A percentile compares a stretch with the other conserved stretches of the same genome.
phyloP scores from a whole-genome alignment of 2,329 filamentous ascomycete species.

The Penicillium sclerotigenum region DNA sequence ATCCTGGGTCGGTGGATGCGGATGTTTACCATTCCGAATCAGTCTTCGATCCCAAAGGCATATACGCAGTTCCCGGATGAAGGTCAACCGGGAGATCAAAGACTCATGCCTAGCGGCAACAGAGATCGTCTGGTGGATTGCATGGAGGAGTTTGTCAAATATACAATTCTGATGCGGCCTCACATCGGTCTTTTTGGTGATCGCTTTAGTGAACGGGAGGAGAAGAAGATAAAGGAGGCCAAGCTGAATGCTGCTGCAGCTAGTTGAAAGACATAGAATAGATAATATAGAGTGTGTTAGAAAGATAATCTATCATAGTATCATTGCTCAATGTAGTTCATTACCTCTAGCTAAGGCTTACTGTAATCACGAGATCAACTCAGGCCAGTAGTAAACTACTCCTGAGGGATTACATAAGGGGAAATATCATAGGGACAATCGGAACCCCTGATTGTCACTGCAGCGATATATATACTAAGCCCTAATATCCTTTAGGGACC shows the following conservation, averaged over 20 bases:
- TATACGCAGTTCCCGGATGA: slow-evolving; percentile 61
- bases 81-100: slow-evolving; percentile 45
- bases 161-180: slow-evolving; percentile 62
- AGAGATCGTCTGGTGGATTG: slow-evolving; percentile 62
- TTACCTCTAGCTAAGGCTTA: too few species aligned
- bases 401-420: too few species aligned
- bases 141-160: slow-evolving; percentile 70
- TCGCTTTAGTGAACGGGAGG: slow-evolving; percentile 58
- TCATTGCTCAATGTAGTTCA: background rate
- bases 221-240: slow-evolving; percentile 25
- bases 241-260: background rate
- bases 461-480: too few species aligned
- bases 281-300: background rate
- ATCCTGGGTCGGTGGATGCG: slow-evolving; percentile 68
- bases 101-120: slow-evolving; percentile 56
- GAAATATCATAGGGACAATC: too few species aligned
- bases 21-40: slow-evolving; percentile 66
- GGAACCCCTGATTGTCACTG: too few species aligned
- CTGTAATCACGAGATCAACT: too few species aligned
- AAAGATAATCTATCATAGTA: background rate
- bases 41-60: slow-evolving; percentile 61
- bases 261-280: background rate
- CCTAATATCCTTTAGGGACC: too few species aligned
- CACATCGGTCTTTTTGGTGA: slow-evolving; percentile 61
- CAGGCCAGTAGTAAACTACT: too few species aligned